A percentile compares a stretch with the other conserved stretches of the same genome.
Conservation (phyloP, 345 rosid genomes). For the Lepidium didymum region DNA sequence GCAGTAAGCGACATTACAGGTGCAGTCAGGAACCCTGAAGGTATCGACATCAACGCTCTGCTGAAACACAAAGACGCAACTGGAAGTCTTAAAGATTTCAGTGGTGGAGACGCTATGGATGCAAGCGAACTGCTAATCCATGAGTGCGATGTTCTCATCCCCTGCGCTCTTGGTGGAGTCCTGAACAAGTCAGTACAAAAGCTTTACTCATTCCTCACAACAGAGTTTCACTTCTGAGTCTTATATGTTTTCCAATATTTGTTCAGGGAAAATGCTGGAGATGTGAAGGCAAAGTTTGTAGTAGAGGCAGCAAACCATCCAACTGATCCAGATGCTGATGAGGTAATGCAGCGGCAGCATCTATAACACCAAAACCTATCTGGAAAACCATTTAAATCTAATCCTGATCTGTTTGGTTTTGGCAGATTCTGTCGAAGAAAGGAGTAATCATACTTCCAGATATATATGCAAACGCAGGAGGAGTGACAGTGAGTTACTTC, state of each 20-base stretch:
- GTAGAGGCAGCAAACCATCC: conserved; percentile 99
- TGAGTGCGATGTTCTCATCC: conserved; percentile 97
- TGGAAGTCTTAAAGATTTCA: conserved; percentile 56
- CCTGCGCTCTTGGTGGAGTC: conserved; percentile 96
- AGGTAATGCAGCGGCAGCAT: conserved; percentile 34
- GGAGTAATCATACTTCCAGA: conserved; percentile 94
- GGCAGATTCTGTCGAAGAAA: conserved; percentile 86
- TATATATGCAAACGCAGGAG: conserved; percentile 96
- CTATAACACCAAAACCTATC: neutral
- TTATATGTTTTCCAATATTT: neutral
- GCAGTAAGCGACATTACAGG: conserved; percentile 94
- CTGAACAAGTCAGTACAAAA: conserved; percentile 53
- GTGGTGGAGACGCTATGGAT: conserved; percentile 69
- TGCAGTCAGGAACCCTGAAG: conserved; percentile 76
- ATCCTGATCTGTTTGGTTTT: conserved; percentile 6
- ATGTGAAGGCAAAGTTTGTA: conserved; percentile 92
- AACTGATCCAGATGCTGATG: conserved; percentile 96
- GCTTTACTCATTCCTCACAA: neutral
- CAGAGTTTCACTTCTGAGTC: neutral
- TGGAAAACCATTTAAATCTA: neutral
- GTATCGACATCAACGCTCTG: conserved; percentile 61
- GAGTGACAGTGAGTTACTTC: conserved; percentile 98
- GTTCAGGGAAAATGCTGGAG: conserved; percentile 80
- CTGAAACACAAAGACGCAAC: conserved; percentile 53
- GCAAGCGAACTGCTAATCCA: conserved; percentile 59